Percentiles rank a stretch among this genome's conserved stretches.
Conservation (phyloP, 2,329 filamentous ascomycete species). For the Talaromyces sp. region DNA sequence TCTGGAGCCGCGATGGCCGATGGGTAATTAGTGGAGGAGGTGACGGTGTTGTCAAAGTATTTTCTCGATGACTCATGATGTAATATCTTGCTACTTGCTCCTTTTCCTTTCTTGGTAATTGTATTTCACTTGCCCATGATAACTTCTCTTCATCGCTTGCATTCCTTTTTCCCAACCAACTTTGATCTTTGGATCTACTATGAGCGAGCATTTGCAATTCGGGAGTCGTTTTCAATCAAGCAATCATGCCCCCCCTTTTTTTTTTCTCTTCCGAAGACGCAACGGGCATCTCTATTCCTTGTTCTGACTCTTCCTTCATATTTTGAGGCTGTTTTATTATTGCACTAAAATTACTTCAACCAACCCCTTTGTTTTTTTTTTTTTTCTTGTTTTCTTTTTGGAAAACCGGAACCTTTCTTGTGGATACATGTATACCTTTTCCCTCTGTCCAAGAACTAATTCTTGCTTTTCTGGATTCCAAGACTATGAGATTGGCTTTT, state of each 20-base stretch:
- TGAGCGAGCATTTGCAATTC: slow-evolving; percentile 19
- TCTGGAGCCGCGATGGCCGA: slow-evolving; percentile 92
- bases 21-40: slow-evolving; percentile 94
- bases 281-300: slow-evolving; percentile 10
- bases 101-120: background rate
- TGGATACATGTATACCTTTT: slow-evolving; percentile 14
- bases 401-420: background rate
- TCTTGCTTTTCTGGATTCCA: background rate
- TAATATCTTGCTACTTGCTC: background rate
- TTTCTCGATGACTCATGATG: slow-evolving; percentile 40
- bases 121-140: background rate
- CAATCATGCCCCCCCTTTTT: no score
- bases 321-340: slow-evolving; percentile 14
- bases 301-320: background rate
- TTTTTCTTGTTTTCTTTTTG: no score
- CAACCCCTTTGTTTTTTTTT: no score
- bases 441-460: background rate
- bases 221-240: slow-evolving; percentile 11
- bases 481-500: background rate
- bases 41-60: slow-evolving; percentile 95
- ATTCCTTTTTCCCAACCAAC: background rate
- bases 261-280: background rate
- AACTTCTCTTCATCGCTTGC: slow-evolving; percentile 9
- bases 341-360: background rate
- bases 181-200: slow-evolving; percentile 17